phyloP scores from a whole-genome alignment of 2,329 filamentous ascomycete genomes.

The Clonostachys chloroleuca region DNA sequence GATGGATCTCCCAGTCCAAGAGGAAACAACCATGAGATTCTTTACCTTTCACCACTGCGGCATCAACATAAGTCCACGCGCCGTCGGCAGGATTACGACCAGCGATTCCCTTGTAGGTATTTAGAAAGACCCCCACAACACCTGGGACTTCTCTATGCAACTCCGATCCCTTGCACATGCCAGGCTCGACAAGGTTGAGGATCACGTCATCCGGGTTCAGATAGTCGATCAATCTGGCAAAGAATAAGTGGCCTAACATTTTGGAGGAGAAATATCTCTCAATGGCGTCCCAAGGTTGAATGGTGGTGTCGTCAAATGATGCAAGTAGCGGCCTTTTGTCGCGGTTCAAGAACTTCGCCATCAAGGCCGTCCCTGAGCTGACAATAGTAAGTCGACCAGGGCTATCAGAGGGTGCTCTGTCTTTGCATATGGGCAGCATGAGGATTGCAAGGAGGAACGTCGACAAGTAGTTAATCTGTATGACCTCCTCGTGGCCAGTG shows the following conservation, averaged over 20 bases:
- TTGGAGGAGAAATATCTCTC: constrained; percentile 22
- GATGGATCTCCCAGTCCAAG: constrained; percentile 38
- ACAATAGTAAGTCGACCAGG: constrained; percentile 17
- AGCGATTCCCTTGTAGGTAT: constrained; percentile 6
- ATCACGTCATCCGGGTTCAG: constrained; percentile 24
- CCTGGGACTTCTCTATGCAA: constrained; percentile 8
- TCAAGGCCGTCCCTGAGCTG: constrained; percentile 17
- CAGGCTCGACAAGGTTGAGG: constrained; percentile 28
- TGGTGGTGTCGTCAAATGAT: constrained; percentile 15
- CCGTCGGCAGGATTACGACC: constrained; percentile 28
- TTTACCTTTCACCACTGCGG: constrained; percentile 33
- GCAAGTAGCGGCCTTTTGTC: constrained; percentile 14
- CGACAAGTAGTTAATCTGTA: constrained; percentile 25
- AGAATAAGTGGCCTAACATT: constrained; percentile 23
- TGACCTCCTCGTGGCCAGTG: constrained; percentile 19
- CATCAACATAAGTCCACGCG: constrained; percentile 42
- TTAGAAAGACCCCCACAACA: neutral
- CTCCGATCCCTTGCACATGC: constrained; percentile 15
- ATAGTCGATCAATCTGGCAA: constrained; percentile 27
- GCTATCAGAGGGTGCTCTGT: constrained; percentile 1
- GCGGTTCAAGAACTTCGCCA: constrained; percentile 16
- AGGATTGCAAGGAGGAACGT: constrained; percentile 18
- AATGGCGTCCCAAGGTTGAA: constrained; percentile 11
- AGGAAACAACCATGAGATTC: constrained; percentile 47
- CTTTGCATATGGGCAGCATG: constrained; percentile 13